Evolutionary conservation across 2,329 filamentous ascomycete genomes (phyloP), one percentile per base, ranked within the genome.

Genomic region (Fulvia fulva): DNA sequence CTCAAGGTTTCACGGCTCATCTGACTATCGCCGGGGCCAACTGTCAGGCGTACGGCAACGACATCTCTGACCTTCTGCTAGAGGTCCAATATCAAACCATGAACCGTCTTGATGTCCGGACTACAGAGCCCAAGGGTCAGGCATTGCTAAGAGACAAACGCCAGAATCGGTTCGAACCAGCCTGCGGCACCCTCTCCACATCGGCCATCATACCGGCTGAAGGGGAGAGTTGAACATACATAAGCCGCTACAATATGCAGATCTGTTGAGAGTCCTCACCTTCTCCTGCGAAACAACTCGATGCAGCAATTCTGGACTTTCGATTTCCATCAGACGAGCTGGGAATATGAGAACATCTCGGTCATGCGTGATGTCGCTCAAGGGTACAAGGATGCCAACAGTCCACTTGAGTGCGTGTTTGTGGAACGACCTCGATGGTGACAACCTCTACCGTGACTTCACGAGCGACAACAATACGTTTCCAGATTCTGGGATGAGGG

Each of bases 271-370:
- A 30, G 28, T 11, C 28, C 28, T 5, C 28, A 30, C 28, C 5
- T 30, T 5, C 28, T 30, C 6, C 32, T n/a, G n/a, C n/a, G n/a
- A 25, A 14, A 59, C 59, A 7, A 64, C 63, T 4, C 85, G 0
- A 86, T 93, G 84, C 87, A 91, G 68, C 86, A 89, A 64, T 93
- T 93, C 75, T 93, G 84, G 80, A 85, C 87, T 0, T 84, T 94
- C 60, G 90, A 90, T 0, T 93, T 82, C 70, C 90, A 94, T 64
- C 90, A 95, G 71, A 93, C 89, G 66, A 82, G 88, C 59, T 63
- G 58, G 60, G 60, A 58, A 37, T 93, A 92, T 70, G 74, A 79
- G 23, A 89, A 88, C 64, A 89, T 87, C 83, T 81, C 83, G 1
- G 79, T 83, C 12, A 68, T 90, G 5, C 80, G 87, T 61, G 82